Conservation (phyloP, 768 basidiomycete species). For the Pleurotus djamor region DNA sequence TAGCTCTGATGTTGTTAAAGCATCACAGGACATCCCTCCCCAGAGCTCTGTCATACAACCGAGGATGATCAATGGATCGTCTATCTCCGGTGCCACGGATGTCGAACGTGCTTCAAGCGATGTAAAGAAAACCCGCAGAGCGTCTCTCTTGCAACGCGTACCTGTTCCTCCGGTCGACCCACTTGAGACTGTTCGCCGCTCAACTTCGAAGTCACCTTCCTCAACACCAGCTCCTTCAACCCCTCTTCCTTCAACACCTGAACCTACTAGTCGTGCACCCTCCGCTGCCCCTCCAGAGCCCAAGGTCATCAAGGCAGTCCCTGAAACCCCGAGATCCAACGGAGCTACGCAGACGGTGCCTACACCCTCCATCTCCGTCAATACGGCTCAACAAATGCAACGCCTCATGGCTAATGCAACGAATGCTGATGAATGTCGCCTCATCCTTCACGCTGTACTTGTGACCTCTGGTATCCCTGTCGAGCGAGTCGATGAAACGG, state of each 20-base stretch:
- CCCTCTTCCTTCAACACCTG: background rate
- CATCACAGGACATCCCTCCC: background rate
- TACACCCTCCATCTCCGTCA: slow-evolving; percentile 31
- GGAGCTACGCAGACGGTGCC: slow-evolving; percentile 15
- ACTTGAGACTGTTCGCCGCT: background rate
- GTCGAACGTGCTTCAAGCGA: background rate
- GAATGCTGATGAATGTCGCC: slow-evolving; percentile 78
- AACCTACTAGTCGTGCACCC: background rate
- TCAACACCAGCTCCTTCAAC: background rate
- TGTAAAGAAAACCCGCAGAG: background rate
- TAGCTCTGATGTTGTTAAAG: background rate
- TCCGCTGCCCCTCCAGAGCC: background rate
- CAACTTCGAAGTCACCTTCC: background rate
- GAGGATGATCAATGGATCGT: background rate
- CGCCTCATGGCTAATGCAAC: slow-evolving; percentile 66
- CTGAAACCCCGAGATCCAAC: background rate
- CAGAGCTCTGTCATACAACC: background rate
- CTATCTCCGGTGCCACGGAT: background rate
- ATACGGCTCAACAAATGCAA: slow-evolving; percentile 65
- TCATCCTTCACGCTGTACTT: slow-evolving; percentile 83
- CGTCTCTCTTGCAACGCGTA: background rate
- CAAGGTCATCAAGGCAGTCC: background rate
- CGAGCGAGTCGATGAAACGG: slow-evolving; percentile 23
- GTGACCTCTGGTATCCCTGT: slow-evolving; percentile 49
- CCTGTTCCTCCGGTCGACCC: slow-evolving; percentile 5